phyloP scores from a whole-genome alignment of 441 rosid species.

The Aquilaria agallochum region DNA sequence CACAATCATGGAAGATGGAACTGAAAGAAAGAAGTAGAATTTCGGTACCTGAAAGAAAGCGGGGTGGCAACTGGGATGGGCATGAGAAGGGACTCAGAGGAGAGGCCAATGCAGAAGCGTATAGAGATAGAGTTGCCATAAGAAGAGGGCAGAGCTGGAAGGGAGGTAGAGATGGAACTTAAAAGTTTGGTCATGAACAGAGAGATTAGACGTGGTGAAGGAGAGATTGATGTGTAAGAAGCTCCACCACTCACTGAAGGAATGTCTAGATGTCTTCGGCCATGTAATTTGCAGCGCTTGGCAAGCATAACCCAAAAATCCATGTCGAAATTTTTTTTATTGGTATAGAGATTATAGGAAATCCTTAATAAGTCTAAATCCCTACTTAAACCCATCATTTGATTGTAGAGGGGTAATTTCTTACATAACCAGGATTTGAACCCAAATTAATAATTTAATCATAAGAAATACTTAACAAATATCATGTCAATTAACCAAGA shows the following conservation, averaged over 20 bases:
- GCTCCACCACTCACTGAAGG: slow-evolving; percentile 2
- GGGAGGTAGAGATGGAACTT: background rate
- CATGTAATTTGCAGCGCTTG: too few species aligned
- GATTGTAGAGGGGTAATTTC: too few species aligned
- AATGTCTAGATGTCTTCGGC: too few species aligned
- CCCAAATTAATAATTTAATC: too few species aligned
- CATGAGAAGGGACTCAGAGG: slow-evolving; percentile 27
- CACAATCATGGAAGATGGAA: background rate
- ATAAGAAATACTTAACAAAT: too few species aligned
- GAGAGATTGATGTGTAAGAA: slow-evolving; percentile 3
- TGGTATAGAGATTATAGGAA: too few species aligned
- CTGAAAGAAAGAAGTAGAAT: background rate
- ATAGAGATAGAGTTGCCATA: slow-evolving; percentile 59
- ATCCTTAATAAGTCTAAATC: too few species aligned
- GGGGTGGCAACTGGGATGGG: slow-evolving; percentile 28
- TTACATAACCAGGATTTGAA: too few species aligned
- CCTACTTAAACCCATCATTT: too few species aligned
- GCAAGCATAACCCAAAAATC: too few species aligned
- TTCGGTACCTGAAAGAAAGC: slow-evolving; percentile 34
- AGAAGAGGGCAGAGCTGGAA: slow-evolving; percentile 2
- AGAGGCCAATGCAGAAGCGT: slow-evolving; percentile 45
- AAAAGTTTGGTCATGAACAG: background rate
- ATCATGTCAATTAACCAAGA: too few species aligned
- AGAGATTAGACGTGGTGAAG: slow-evolving; percentile 14
- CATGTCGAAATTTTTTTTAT: too few species aligned